Percentiles rank a stretch among this genome's conserved stretches.
Conservation (phyloP, 2,329 filamentous ascomycete genomes). For the Conoideocrella luteorostrata region DNA sequence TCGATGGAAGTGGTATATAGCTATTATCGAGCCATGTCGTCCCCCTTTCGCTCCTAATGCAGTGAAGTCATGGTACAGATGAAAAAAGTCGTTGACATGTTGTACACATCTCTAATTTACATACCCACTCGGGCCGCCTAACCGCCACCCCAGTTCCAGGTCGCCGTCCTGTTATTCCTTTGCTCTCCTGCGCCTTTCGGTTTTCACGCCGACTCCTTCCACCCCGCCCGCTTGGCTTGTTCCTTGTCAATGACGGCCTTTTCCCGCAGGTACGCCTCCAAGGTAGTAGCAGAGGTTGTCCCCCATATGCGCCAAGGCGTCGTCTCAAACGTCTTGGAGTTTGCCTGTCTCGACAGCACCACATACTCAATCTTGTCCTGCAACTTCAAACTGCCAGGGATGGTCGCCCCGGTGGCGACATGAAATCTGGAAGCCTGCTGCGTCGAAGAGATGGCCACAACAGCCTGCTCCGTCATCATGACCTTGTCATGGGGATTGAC, state of each 20-base stretch:
- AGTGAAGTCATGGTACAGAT: no score
- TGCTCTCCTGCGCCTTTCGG: neutral
- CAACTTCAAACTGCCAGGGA: constrained; percentile 42
- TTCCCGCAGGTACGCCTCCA: constrained; percentile 33
- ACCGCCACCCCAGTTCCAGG: no score
- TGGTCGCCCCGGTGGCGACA: constrained; percentile 26
- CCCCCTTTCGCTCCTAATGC: no score
- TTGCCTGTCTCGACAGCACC: constrained; percentile 47
- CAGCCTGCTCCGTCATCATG: constrained; percentile 40
- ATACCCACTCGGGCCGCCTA: no score
- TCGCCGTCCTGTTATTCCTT: no score
- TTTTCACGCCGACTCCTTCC: constrained; percentile 15
- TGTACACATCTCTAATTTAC: no score
- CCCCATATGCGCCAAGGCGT: constrained; percentile 61
- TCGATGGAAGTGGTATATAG: no score
- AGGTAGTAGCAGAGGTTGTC: constrained; percentile 48
- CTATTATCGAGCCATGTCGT: no score
- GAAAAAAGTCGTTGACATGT: no score
- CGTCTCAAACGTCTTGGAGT: constrained; percentile 39
- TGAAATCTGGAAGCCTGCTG: constrained; percentile 46
- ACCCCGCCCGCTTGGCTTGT: constrained; percentile 26
- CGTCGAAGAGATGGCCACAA: constrained; percentile 52
- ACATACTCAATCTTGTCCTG: constrained; percentile 58
- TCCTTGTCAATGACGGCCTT: constrained; percentile 27
- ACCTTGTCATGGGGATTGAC: constrained; percentile 36